Conservation (phyloP, 2,329 filamentous ascomycete species). For the Verticillium dahliae region DNA sequence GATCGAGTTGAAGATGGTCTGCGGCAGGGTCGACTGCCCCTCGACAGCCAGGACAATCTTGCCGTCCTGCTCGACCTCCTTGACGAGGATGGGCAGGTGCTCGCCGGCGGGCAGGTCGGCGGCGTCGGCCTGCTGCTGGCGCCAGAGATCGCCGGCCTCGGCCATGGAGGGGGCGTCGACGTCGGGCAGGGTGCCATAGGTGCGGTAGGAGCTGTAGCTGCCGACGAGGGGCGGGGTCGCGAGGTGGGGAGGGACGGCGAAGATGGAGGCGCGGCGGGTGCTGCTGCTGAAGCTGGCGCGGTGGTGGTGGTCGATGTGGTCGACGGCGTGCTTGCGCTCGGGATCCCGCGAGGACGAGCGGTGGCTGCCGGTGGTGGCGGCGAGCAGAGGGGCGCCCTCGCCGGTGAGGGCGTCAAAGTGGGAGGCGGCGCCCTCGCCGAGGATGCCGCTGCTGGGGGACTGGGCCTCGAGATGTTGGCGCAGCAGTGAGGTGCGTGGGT, state of each 20-base stretch:
- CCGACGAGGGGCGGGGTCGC: conserved; percentile 64
- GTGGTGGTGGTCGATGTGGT: conserved; percentile 30
- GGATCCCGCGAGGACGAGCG: conserved; percentile 30
- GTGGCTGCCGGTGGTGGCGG: conserved; percentile 6
- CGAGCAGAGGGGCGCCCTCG: conserved; percentile 8
- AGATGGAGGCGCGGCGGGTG: conserved; percentile 40
- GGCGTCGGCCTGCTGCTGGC: conserved; percentile 43
- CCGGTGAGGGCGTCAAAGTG: neutral
- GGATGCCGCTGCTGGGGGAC: conserved; percentile 4
- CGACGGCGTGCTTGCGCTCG: conserved; percentile 38
- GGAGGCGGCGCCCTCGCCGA: no score
- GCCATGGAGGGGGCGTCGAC: conserved; percentile 39
- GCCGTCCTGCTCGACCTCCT: conserved; percentile 82
- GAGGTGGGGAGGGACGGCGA: conserved; percentile 53
- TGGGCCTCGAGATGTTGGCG: conserved; percentile 42
- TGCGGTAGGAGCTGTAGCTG: conserved; percentile 56
- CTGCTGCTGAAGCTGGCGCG: conserved; percentile 20
- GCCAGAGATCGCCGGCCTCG: conserved; percentile 44
- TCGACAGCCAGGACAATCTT: conserved; percentile 78
- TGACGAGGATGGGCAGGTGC: conserved; percentile 73
- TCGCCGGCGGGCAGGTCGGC: conserved; percentile 48
- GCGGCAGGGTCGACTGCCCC: conserved; percentile 89
- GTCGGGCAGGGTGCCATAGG: conserved; percentile 48
- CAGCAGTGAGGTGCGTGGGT: conserved; percentile 37
- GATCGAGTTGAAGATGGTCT: conserved; percentile 94